Conservation (phyloP, 1,284 basidiomycete genomes). For the Nidula niveotomentosa region DNA sequence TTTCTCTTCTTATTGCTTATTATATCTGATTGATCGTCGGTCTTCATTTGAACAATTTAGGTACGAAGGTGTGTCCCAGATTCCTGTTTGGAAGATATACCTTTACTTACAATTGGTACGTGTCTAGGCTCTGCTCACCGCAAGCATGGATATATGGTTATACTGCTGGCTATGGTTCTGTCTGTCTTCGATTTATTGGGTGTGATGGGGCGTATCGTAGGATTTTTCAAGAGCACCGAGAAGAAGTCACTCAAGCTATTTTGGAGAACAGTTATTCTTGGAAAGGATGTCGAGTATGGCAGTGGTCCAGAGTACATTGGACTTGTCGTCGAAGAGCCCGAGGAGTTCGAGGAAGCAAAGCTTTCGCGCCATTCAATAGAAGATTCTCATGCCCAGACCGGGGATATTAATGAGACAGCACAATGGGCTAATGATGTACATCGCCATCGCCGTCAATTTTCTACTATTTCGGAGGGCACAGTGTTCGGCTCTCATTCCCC, state of each 20-base stretch:
- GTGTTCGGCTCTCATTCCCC: constrained; percentile 48
- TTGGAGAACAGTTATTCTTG: constrained; percentile 57
- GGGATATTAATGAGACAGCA: constrained; percentile 28
- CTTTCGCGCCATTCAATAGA: constrained; percentile 28
- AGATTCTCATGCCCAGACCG: constrained; percentile 22
- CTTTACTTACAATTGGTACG: too few relatives aligned
- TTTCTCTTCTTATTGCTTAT: constrained; percentile 9
- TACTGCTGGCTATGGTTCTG: constrained; percentile 55
- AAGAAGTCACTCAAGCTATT: constrained; percentile 46
- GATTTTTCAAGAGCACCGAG: constrained; percentile 43
- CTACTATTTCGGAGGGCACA: constrained; percentile 53
- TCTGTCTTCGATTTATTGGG: constrained; percentile 58
- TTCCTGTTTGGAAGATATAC: too few relatives aligned
- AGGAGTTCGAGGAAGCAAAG: constrained; percentile 46
- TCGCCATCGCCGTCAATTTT: constrained; percentile 35
- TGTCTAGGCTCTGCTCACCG: constrained; percentile 51
- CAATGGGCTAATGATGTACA: constrained; percentile 48
- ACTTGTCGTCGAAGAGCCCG: constrained; percentile 53
- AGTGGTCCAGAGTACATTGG: constrained; percentile 48
- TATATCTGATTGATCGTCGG: constrained; percentile 7
- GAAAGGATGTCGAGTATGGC: constrained; percentile 26
- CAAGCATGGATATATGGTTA: constrained; percentile 59
- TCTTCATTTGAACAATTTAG: constrained; percentile 33
- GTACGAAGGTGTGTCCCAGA: constrained; percentile 55
- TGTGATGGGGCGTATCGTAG: constrained; percentile 44